A percentile compares a stretch with the other conserved stretches of the same genome.
Conservation (phyloP, 106 monocot species). For the Apostasia shenzhenica region DNA sequence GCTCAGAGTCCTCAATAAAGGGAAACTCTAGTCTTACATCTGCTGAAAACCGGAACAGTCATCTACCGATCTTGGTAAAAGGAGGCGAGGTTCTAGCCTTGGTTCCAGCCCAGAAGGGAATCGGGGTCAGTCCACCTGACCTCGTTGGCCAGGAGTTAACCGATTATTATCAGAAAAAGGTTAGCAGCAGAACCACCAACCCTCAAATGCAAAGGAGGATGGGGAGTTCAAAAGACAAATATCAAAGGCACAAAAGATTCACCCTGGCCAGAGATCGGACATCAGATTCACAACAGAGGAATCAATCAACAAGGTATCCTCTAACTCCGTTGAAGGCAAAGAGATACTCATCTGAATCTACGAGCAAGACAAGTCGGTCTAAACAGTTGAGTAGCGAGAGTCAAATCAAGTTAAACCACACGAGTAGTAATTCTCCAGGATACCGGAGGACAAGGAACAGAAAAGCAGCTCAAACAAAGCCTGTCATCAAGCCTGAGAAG, state of each 20-base stretch:
- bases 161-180: background rate
- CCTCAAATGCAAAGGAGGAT: too few species aligned
- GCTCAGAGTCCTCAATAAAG: background rate
- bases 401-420: too few species aligned
- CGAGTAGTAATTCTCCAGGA: too few species aligned
- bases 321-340: background rate
- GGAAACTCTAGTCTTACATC: background rate
- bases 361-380: background rate
- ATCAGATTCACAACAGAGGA: background rate
- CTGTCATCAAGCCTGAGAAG: background rate
- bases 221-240: background rate
- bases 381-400: background rate
- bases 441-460: background rate
- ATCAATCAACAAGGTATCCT: background rate
- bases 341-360: background rate
- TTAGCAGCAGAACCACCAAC: background rate
- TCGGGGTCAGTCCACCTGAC: background rate
- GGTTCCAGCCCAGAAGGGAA: conserved; percentile 14
- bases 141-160: conserved; percentile 3
- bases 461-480: background rate
- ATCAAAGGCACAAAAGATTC: background rate
- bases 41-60: too few species aligned
- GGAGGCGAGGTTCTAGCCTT: conserved; percentile 2
- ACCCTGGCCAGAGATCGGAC: background rate
- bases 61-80: background rate